Base-by-base conservation (phyloP, 108 stramenopile species). In the Craspedostauros australis region DNA sequence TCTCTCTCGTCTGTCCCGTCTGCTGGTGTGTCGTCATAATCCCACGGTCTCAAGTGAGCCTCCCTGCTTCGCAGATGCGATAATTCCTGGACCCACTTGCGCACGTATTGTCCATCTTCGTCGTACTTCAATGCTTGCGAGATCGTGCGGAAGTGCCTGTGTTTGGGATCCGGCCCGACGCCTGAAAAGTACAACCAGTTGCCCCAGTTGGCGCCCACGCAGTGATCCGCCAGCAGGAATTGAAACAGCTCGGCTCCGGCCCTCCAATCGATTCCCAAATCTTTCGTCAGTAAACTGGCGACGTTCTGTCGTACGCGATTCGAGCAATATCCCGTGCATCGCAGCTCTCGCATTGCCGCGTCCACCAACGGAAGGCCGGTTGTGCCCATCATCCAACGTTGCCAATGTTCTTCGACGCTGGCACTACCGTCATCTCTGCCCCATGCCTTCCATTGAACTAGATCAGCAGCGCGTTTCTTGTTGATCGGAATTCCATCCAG, bases 261-360 rank as follows among this genome's bases (percentile, higher is more conserved):
- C 23, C 95, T 66, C 95, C 93, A 96, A 64, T 96, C 95, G 29
- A 88, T 43, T 16, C 58, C 37, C 6, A 95, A 47, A 60, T 96
- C 94, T 44, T 80, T 82, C 0, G 79, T 73, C 39, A 96, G 50
- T 29, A 91, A 83, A 21, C 84, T 87, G 12, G 93, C 95, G 33
- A 83, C 78, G 58, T 91, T 94, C 46, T 96, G 94, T 43, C 91
- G 78, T 3, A 86, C 93, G 15, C 95, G 83, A 65, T 95, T 96
- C 28, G 83, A 87, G 68, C 85, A 87, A 65, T 91, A 96, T 6
- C 95, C 95, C 21, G 88, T 93, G 5, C 54, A 39, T 1, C 60
- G 25, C 21, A 96, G 63, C 72, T 96, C 94, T 19, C 84, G 79
- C 86, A 95, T 91, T 39, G 78, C 88, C 38, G 91, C 95, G 63